These are phyloP conservation scores for Phlyctochytrium planicorne DNA, from an alignment of 192 early-diverging fungal species.

Conservation along the genomic window DNA sequence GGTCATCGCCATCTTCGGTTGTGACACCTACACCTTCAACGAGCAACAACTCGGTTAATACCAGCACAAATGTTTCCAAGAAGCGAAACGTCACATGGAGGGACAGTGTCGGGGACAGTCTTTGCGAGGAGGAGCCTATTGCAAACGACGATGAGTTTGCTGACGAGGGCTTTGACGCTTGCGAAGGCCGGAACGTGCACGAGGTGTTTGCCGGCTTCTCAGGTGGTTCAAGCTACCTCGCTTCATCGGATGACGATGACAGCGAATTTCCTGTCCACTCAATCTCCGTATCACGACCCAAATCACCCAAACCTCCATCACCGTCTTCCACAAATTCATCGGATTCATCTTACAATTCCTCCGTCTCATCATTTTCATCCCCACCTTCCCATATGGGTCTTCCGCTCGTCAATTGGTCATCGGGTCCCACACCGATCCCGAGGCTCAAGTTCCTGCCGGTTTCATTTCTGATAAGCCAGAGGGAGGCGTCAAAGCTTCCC, in stretches of 20 bases:
- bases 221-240: too few species aligned
- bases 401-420: constrained; percentile 9
- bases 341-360: too few species aligned
- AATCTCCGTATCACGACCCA: too few species aligned
- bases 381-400: not conserved
- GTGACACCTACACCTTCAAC: too few species aligned
- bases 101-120: not conserved
- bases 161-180: not conserved
- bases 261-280: not conserved
- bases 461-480: not conserved
- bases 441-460: constrained; percentile 9
- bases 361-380: too few species aligned
- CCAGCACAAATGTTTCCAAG: too few species aligned
- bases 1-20: too few species aligned
- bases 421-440: constrained; percentile 4
- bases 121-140: not conserved
- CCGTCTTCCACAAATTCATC: too few species aligned
- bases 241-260: constrained; percentile 15
- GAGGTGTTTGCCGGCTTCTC: not conserved
- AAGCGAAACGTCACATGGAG: not conserved
- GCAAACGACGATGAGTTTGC: not conserved
- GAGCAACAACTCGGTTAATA: too few species aligned
- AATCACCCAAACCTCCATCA: too few species aligned
- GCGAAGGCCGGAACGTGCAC: not conserved
- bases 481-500: constrained; percentile 5